phyloP scores from a whole-genome alignment of 495 filamentous ascomycete species.

The Hyaloscypha finlandica region DNA sequence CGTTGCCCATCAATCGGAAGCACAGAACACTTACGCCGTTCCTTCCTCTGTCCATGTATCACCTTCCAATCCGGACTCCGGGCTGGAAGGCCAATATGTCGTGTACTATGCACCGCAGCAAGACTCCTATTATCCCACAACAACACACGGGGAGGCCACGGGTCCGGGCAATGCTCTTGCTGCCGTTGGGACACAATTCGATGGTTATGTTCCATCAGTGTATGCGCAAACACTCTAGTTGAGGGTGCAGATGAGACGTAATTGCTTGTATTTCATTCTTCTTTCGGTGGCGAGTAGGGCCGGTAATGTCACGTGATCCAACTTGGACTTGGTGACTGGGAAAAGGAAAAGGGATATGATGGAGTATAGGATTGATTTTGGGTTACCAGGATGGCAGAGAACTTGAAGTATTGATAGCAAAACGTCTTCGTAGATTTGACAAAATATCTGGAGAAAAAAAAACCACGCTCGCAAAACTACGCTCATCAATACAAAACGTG shows the following conservation, averaged over 20 bases:
- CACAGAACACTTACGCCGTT: neutral
- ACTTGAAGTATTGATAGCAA: neutral
- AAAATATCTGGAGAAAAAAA: neutral
- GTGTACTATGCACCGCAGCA: neutral
- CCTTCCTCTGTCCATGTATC: neutral
- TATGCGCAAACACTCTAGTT: neutral
- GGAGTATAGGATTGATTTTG: neutral
- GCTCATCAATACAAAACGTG: neutral
- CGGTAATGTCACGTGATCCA: neutral
- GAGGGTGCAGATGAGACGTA: neutral
- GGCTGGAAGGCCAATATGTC: neutral
- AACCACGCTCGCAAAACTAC: neutral
- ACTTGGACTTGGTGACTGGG: neutral
- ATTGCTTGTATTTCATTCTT: neutral
- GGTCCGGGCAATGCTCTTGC: neutral
- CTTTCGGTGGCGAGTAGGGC: neutral
- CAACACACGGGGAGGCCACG: neutral
- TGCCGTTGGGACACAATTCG: conserved; percentile 1
- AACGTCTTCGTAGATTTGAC: neutral
- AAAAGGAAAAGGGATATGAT: neutral
- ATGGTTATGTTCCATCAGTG: neutral
- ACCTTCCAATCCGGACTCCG: neutral
- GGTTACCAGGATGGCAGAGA: too few relatives aligned
- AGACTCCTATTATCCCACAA: neutral
- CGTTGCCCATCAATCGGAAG: neutral